Percentiles rank a stretch among this genome's conserved stretches.
Conservation (phyloP, 176 grass and related monocot genomes). For the Oryza meyeriana region DNA sequence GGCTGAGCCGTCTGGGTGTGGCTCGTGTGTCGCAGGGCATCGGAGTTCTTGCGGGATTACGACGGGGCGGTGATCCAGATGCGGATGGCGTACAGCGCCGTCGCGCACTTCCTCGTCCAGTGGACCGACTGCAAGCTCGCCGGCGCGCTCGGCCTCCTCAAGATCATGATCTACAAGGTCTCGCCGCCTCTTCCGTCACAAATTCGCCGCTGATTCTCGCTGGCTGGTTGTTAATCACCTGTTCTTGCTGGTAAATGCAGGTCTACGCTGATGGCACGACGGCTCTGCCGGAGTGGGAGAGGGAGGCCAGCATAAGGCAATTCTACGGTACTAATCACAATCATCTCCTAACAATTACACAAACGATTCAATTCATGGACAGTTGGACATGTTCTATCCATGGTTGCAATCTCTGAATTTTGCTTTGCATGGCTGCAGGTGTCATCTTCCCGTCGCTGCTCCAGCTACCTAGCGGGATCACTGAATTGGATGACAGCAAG, state of each 20-base stretch:
- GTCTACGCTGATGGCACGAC: constrained; percentile 39
- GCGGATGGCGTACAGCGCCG: constrained; percentile 59
- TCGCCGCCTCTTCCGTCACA: not conserved
- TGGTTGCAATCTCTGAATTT: not conserved
- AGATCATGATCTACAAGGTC: constrained; percentile 60
- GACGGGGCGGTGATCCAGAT: constrained; percentile 62
- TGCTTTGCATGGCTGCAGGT: not conserved
- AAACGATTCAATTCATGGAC: not conserved
- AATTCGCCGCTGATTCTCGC: not conserved
- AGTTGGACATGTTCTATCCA: too few relatives aligned
- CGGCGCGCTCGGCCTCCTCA: constrained; percentile 52
- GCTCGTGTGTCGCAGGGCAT: constrained; percentile 28
- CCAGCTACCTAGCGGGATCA: constrained; percentile 48
- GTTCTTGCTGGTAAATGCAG: constrained; percentile 15
- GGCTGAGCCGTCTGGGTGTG: not conserved
- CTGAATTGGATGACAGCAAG: constrained; percentile 40
- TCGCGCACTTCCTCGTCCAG: constrained; percentile 58
- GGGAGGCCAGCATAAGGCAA: constrained; percentile 54
- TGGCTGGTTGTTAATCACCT: not conserved
- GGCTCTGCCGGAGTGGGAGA: constrained; percentile 44
- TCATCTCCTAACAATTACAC: not conserved
- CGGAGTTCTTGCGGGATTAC: constrained; percentile 46
- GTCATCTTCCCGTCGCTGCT: constrained; percentile 59
- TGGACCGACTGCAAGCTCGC: constrained; percentile 63
- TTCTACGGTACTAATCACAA: constrained; percentile 43